Evolutionary conservation across 2,329 filamentous ascomycete species (phyloP).

Genomic region (Aspergillus sp.): DNA sequence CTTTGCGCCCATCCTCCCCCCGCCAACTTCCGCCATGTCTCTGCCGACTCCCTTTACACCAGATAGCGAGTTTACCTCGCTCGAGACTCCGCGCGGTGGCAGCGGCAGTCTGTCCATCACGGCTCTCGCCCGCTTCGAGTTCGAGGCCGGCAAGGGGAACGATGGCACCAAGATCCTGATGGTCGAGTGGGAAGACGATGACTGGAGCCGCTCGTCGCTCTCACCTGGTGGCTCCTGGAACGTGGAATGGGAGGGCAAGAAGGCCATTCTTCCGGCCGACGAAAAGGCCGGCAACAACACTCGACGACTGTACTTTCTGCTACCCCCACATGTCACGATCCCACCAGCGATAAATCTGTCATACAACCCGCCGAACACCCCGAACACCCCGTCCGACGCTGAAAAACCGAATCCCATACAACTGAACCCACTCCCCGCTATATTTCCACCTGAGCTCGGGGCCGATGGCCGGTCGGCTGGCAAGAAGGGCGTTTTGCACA

Average conservation of each 20-base stretch:
- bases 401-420: slow-evolving; percentile 44
- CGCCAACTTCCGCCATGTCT: slow-evolving; percentile 11
- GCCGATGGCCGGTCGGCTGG: slow-evolving; percentile 65
- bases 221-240: slow-evolving; percentile 61
- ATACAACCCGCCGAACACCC: slow-evolving; percentile 44
- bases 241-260: slow-evolving; percentile 81
- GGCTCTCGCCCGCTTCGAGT: slow-evolving; percentile 83
- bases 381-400: slow-evolving; percentile 26
- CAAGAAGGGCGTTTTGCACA: slow-evolving; percentile 80
- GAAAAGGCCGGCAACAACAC: slow-evolving; percentile 56
- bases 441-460: slow-evolving; percentile 76
- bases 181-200: slow-evolving; percentile 81
- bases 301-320: slow-evolving; percentile 75
- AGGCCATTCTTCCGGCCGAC: slow-evolving; percentile 65
- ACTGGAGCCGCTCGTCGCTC: slow-evolving; percentile 46
- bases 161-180: slow-evolving; percentile 89
- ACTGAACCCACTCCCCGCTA: slow-evolving; percentile 80
- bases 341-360: slow-evolving; percentile 70
- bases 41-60: slow-evolving; percentile 28
- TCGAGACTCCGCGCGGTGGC: slow-evolving; percentile 32
- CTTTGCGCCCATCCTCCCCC: background rate
- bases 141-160: slow-evolving; percentile 72
- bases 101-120: slow-evolving; percentile 44
- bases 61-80: slow-evolving; percentile 31
- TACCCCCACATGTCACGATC: slow-evolving; percentile 70